A percentile compares a stretch with the other conserved stretches of the same genome.
Evolutionary conservation across 805 yeast species (phyloP).

Genomic region (Candida sonorensis): DNA sequence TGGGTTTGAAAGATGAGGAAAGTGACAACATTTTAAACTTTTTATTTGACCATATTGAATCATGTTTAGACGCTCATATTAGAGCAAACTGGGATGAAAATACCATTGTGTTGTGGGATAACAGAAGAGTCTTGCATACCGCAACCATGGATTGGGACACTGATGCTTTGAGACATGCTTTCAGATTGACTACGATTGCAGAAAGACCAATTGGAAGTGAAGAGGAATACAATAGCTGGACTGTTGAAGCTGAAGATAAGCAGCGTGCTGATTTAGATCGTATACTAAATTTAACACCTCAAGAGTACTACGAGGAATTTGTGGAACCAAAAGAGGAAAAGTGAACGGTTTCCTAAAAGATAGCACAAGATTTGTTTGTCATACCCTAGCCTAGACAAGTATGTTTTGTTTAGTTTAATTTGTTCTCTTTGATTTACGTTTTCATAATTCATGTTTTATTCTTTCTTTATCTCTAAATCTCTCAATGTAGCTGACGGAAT

Average conservation of each 20-base stretch:
- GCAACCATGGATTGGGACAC: slow-evolving; percentile 61
- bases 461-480: too few species aligned
- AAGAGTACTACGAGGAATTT: slow-evolving; percentile 4
- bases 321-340: not conserved
- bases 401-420: too few species aligned
- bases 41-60: slow-evolving; percentile 41
- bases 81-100: slow-evolving; percentile 62
- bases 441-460: too few species aligned
- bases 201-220: slow-evolving; percentile 43
- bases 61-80: slow-evolving; percentile 49
- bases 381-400: too few species aligned
- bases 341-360: not conserved
- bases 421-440: not conserved
- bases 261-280: not conserved
- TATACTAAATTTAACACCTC: slow-evolving; percentile 23
- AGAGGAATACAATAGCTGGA: slow-evolving; percentile 18
- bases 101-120: slow-evolving; percentile 68
- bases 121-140: slow-evolving; percentile 57
- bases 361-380: not conserved
- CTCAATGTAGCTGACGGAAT: too few species aligned
- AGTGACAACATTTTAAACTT: slow-evolving; percentile 50
- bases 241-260: slow-evolving; percentile 12
- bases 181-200: slow-evolving; percentile 61
- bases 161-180: slow-evolving; percentile 57
- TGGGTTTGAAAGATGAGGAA: slow-evolving; percentile 64